Base-by-base conservation (phyloP, 345 rosid genomes). In the Sonneratia alba region DNA sequence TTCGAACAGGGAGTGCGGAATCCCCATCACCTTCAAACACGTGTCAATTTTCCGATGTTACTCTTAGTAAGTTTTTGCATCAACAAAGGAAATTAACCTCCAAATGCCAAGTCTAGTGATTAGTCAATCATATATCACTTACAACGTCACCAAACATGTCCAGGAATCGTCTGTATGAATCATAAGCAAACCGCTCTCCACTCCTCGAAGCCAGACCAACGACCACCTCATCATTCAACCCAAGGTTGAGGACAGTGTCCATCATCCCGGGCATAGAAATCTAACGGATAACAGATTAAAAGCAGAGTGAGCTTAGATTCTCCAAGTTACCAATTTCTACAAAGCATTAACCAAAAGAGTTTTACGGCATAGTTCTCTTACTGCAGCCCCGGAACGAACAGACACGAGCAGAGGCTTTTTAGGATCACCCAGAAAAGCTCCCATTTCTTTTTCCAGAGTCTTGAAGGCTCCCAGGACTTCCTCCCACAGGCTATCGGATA, bases 211-310 rank as follows among this genome's bases (percentile, higher is more conserved):
- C 90, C 78, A 90, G 83, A 66, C 89, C 93, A 13, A 80, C 82
- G 3, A 81, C 92, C 66, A 91, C 98, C 81, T 87, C 83, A 74
- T 94, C 96, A 76, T 94, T 91, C 51, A 91, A 80, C 53, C 98
- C 98, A 38, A 94, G 91, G 83, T 94, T 94, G 61, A 94, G 98
- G 71, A 94, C 93, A n/a, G 97, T 94, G 79, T 94, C 98, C 98
- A 94, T 94, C 98, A 94, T 94, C 38, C 98, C 98, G 38, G 97
- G 98, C 97, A 91, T 94, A 27, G 97, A 94, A 16, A 94, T 85
- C 97, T 94, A 72, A n/a, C 27, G 45, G 45, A 42, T 42, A 42
- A 70, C 53, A 68, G 4, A 45, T 22, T 18, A 53, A 36, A 13
- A 62, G 18, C 66, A 62, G 18, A 62, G 38, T 12, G 9, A 24